Evolutionary conservation across 163 green algal species (phyloP).

Genomic region (Prototheca wickerhamii): DNA sequence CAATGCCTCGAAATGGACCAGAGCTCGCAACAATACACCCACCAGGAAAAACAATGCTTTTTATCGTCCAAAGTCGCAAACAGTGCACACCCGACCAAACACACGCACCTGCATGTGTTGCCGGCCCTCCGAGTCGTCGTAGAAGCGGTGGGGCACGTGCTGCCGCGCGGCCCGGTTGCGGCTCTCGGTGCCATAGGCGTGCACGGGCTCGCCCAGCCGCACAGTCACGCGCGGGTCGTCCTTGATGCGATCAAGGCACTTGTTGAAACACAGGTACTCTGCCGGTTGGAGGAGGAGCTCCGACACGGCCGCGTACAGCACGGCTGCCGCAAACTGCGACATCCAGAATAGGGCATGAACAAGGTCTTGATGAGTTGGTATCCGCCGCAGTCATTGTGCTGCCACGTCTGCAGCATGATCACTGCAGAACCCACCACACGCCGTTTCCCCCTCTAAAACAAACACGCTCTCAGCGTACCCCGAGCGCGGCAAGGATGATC

Average conservation of each 20-base stretch:
- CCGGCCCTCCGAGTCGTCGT: constrained; percentile 59
- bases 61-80: background rate
- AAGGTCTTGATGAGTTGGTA: no score
- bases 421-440: background rate
- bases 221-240: constrained; percentile 79
- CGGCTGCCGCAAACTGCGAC: constrained; percentile 56
- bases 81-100: background rate
- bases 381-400: no score
- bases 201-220: constrained; percentile 53
- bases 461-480: constrained; percentile 24
- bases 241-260: constrained; percentile 61
- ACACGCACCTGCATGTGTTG: constrained; percentile 67
- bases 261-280: constrained; percentile 75
- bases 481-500: constrained; percentile 76
- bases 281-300: constrained; percentile 78
- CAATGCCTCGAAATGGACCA: background rate
- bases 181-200: constrained; percentile 65
- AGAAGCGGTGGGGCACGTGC: constrained; percentile 75
- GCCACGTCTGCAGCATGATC: background rate
- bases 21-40: background rate
- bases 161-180: constrained; percentile 68
- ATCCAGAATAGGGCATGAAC: no score
- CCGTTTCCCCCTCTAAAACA: background rate
- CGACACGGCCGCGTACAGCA: constrained; percentile 67
- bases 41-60: background rate